Base-by-base conservation (phyloP, 106 monocot genomes). In the Platanthera guangdongensis region DNA sequence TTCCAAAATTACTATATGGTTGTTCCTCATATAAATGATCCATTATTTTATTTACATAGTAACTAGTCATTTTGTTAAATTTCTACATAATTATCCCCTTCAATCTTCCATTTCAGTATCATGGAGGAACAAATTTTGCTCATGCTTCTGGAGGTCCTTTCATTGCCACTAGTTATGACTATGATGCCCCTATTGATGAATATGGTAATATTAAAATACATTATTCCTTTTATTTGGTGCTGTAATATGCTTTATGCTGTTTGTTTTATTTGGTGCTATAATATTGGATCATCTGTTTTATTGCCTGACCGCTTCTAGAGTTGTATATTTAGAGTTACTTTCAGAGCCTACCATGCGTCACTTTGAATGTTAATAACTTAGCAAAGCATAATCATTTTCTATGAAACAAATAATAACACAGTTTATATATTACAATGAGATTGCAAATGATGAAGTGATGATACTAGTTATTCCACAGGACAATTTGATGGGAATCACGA, bases 1-100 rank as follows among this genome's bases (percentile, higher is more conserved):
- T 99, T 99, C 75, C 99, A 99, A 70, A 99, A 99, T 77, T 99
- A 99, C 71, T 99, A 94, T 78, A 94, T 99, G 99, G 99, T 99
- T 84, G 4, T 32, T 32, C n/a, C 19, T 52, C 16, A 5, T 70
- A 10, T 15, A 47, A 9, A 45, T 70, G 14, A 0, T 39, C 47
- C 14, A 10, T 47, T 46, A 0, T 48, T 7, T 67, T 70, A 48
- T n/a, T 47, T 48, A 3, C 2, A 15, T 19, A 47, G 16, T 47
- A 45, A 70, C 47, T 25, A 47, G 47, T 48, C 47, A 70, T 12
- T 11, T 47, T 70, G 47, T 48, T 70, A 39, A 30, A 45, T 70
- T 25, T 3, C 14, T 70, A 4, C 16, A 70, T 70, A 7, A 47
- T 48, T 70, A 16, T 47, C 9, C 47, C 5, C 47, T 69, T 63